Base-by-base conservation (phyloP, 305 asterid species). In the Solanum hybrid region DNA sequence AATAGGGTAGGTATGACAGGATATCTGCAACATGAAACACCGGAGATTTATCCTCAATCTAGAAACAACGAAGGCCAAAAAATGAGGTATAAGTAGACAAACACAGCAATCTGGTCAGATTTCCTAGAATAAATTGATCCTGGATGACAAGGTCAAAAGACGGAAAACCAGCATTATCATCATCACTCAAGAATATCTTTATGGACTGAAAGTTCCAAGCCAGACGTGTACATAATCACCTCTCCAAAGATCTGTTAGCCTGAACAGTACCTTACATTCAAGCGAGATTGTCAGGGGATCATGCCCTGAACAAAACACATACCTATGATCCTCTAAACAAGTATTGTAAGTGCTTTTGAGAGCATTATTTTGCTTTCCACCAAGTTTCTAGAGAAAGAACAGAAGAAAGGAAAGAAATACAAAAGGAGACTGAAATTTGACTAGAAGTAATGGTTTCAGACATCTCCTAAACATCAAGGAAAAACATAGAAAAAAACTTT, bases 1-100 rank as follows among this genome's bases (percentile, higher is more conserved):
- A 97, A 94, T 76, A 90, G 96, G 92, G 99, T 97, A 89, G 99
- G 99, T 91, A 95, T 92, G 84, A 97, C 98, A 76, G 96, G 98
- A 92, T 96, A 97, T 92, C 99, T 97, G 96, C 88, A 90, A 90
- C 90, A 90, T 79, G 81, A 94, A 37, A 84, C 77, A 22, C 85
- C 87, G 89, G 72, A 81, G 51, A 89, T 5, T 14, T 66, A 37
- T 81, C 35, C 66, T 56, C 76, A 5, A 84, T 51, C 72, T 51
- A 56, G 42, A 56, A 51, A 84, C 38, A 51, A 60, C 32, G 36
- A 88, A 29, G 29, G n/a, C 35, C 37, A 69, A 42, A 56, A 4
- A 17, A 34, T 37, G 60, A 69, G 40, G 60, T 51, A 76, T 56
- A 36, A 34, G 37, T 26, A 36, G 42, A 84, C 87, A 20, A 51